Evolutionary conservation across 768 basidiomycete species (phyloP).

Genomic region (Kwoniella botswanensis): DNA sequence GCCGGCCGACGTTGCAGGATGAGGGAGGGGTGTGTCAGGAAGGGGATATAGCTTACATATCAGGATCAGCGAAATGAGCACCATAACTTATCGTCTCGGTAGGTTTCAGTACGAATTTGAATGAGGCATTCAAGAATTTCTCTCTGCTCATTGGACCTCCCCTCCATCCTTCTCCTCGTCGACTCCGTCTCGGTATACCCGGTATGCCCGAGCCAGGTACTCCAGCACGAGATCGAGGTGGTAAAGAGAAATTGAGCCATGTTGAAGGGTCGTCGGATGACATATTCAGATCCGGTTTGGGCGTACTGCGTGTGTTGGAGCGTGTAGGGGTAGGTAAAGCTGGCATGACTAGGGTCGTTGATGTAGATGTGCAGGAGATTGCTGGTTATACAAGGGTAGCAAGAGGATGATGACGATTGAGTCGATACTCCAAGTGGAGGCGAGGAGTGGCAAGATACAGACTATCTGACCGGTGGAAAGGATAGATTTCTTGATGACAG

Average conservation of each 20-base stretch:
- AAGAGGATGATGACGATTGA: not conserved
- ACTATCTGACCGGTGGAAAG: not conserved
- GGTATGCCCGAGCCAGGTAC: constrained; percentile 42
- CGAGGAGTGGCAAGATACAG: constrained; percentile 8
- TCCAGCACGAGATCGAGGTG: constrained; percentile 70
- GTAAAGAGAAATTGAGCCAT: constrained; percentile 85
- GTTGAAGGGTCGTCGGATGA: constrained; percentile 39
- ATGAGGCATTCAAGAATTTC: constrained; percentile 94
- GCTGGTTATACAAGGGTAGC: not conserved
- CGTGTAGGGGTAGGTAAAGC: constrained; percentile 14
- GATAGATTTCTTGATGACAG: not conserved
- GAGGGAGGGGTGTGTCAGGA: not conserved
- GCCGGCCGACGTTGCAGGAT: too few species aligned
- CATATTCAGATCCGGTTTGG: constrained; percentile 24
- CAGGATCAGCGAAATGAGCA: constrained; percentile 93
- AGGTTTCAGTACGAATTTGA: constrained; percentile 93
- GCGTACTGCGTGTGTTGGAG: not conserved
- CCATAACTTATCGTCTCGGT: constrained; percentile 76
- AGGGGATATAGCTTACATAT: constrained; percentile 69
- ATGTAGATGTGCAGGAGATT: not conserved
- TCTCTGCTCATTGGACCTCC: constrained; percentile 87
- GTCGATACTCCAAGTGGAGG: not conserved
- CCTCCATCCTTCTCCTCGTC: constrained; percentile 64
- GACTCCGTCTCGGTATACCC: constrained; percentile 70
- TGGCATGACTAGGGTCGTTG: constrained; percentile 13